These are phyloP conservation scores for Phialocephala sp. DNA, from an alignment of 2,329 filamentous ascomycete species.

Conservation along the genomic window DNA sequence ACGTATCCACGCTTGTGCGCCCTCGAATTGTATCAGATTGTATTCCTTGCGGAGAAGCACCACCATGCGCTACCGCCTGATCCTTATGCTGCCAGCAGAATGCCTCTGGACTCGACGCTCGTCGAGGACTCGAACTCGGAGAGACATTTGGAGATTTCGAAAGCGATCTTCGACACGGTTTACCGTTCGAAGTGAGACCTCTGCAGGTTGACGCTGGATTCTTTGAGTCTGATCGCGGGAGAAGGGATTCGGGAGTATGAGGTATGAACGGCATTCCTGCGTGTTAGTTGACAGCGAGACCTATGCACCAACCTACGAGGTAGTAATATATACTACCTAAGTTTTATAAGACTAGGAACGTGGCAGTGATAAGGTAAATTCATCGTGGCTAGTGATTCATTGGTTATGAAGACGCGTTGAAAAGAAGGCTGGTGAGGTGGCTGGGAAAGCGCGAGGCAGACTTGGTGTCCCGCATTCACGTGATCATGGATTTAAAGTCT, in stretches of 20 bases:
- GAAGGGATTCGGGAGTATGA: slow-evolving; percentile 79
- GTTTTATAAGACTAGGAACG: slow-evolving; percentile 16
- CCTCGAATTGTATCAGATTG: slow-evolving; percentile 60
- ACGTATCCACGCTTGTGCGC: slow-evolving; percentile 83
- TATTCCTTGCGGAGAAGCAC: slow-evolving; percentile 43
- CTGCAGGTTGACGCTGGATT: slow-evolving; percentile 84
- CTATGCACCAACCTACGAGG: slow-evolving; percentile 29
- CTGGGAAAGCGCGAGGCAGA: slow-evolving; percentile 1
- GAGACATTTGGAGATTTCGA: slow-evolving; percentile 47
- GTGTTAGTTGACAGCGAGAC: slow-evolving; percentile 24
- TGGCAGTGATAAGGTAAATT: slow-evolving; percentile 27
- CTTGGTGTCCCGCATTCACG: background rate
- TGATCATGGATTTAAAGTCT: background rate
- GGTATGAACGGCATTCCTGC: slow-evolving; percentile 66
- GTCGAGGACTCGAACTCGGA: slow-evolving; percentile 36
- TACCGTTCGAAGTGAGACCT: slow-evolving; percentile 83
- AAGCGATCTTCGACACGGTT: slow-evolving; percentile 79
- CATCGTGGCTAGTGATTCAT: slow-evolving; percentile 29
- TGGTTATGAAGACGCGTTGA: slow-evolving; percentile 1
- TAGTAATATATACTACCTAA: slow-evolving; percentile 17
- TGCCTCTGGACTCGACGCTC: slow-evolving; percentile 38
- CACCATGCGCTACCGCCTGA: slow-evolving; percentile 61
- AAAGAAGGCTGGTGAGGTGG: slow-evolving; percentile 8
- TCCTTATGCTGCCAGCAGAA: slow-evolving; percentile 98
- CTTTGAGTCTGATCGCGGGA: slow-evolving; percentile 83